These are phyloP conservation scores for Hamigera avellanea DNA, from an alignment of 495 filamentous ascomycete genomes.

Conservation along the genomic window DNA sequence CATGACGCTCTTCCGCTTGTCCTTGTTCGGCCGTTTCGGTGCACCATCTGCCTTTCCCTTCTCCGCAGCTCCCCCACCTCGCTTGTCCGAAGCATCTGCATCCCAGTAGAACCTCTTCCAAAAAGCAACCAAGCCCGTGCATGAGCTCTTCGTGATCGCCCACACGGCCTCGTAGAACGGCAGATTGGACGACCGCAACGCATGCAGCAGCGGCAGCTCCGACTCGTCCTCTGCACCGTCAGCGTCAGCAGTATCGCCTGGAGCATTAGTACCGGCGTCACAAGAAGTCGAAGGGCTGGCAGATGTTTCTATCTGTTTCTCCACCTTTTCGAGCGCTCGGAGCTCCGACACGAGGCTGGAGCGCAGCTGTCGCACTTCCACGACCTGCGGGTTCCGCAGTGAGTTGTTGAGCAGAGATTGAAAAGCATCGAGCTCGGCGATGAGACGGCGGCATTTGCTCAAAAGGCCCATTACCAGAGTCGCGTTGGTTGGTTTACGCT, in stretches of 20 bases:
- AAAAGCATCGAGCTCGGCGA: constrained; percentile 37
- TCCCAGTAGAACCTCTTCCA: constrained; percentile 46
- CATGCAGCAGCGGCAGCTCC: constrained; percentile 25
- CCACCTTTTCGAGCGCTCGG: constrained; percentile 37
- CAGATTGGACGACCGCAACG: constrained; percentile 45
- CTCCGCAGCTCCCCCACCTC: constrained; percentile 12
- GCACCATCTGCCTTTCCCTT: constrained; percentile 15
- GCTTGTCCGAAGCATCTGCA: no score
- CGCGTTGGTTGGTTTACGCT: not conserved
- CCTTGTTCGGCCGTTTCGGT: constrained; percentile 15
- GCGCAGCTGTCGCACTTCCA: constrained; percentile 41
- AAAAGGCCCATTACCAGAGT: constrained; percentile 19
- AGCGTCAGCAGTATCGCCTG: constrained; percentile 2
- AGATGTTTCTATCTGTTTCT: constrained; percentile 12
- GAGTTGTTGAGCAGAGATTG: constrained; percentile 28
- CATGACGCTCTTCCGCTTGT: constrained; percentile 32
- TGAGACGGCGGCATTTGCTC: constrained; percentile 28
- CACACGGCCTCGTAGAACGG: constrained; percentile 46
- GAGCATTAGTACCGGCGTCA: not conserved
- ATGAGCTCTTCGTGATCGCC: constrained; percentile 36
- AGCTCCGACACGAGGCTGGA: constrained; percentile 36
- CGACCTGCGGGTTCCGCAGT: constrained; percentile 36
- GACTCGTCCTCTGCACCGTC: constrained; percentile 7
- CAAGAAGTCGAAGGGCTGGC: not conserved
- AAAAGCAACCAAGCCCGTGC: constrained; percentile 37